Conservation (phyloP, 2,329 filamentous ascomycete species). For the Coniella lustricola region DNA sequence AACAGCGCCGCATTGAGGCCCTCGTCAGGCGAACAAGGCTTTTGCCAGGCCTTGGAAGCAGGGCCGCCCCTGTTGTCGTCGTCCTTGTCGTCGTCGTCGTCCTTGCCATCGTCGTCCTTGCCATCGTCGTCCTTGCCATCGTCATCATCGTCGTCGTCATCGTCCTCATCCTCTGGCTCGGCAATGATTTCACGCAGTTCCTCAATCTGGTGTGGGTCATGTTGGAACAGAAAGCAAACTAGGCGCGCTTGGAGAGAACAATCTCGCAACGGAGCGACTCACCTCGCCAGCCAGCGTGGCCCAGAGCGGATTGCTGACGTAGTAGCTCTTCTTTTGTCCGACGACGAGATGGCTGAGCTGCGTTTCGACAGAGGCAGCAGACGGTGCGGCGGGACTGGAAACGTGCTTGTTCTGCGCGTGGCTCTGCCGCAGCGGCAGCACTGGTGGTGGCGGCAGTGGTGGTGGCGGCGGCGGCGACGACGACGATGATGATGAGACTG, state of each 20-base stretch:
- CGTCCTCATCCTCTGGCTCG: conserved; percentile 12
- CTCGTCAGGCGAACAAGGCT: not conserved
- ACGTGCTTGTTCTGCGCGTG: too few species aligned
- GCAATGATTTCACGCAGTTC: conserved; percentile 15
- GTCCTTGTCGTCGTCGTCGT: too few species aligned
- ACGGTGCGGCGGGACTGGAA: not conserved
- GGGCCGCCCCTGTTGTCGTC: too few species aligned
- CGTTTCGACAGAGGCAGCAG: conserved; percentile 1
- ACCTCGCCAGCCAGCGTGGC: conserved; percentile 14
- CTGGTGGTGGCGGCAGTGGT: too few species aligned
- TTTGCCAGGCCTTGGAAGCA: not conserved
- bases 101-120: too few species aligned
- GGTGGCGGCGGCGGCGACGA: too few species aligned
- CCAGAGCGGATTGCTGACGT: conserved; percentile 17
- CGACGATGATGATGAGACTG: not conserved
- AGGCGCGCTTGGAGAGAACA: not conserved
- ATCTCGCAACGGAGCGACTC: not conserved
- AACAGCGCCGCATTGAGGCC: conserved; percentile 21
- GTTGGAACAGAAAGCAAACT: not conserved
- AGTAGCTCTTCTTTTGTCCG: conserved; percentile 16
- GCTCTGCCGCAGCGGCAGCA: too few species aligned
- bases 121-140: too few species aligned
- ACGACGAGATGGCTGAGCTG: conserved; percentile 13
- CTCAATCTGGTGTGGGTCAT: conserved; percentile 9
- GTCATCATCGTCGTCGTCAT: too few species aligned